Evolutionary conservation across 2,329 filamentous ascomycete species (phyloP).

Genomic region (Colletotrichum phormii): DNA sequence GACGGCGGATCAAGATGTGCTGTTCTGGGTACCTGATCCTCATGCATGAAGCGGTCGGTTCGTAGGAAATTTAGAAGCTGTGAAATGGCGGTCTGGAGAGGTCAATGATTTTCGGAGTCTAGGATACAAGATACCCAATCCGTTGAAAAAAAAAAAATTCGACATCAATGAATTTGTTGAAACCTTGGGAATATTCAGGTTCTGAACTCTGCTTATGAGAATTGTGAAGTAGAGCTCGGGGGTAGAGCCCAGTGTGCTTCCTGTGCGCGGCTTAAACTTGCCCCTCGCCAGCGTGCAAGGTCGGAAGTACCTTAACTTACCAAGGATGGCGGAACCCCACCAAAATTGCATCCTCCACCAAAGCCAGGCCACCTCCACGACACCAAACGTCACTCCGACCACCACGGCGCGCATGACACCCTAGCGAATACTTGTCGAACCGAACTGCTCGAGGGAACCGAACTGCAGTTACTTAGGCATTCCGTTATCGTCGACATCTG

Average conservation of each 20-base stretch:
- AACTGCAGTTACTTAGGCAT: neutral
- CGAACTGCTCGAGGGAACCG: neutral
- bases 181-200: neutral
- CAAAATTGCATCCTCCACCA: constrained; percentile 24
- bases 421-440: neutral
- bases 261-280: constrained; percentile 1
- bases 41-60: constrained; percentile 54
- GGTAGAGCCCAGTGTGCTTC: neutral
- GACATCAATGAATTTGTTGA: neutral
- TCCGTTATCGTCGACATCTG: neutral
- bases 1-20: constrained; percentile 85
- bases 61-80: neutral
- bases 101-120: constrained; percentile 25
- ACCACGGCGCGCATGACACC: neutral
- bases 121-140: constrained; percentile 31
- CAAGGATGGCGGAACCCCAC: constrained; percentile 21
- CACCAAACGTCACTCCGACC: constrained; percentile 20
- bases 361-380: constrained; percentile 2
- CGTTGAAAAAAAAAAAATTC: neutral
- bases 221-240: neutral
- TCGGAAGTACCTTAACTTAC: neutral
- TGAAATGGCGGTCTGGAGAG: neutral
- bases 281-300: constrained; percentile 3
- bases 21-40: constrained; percentile 82
- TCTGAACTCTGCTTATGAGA: neutral